phyloP scores from a whole-genome alignment of 2,329 filamentous ascomycete species.

The Colletotrichum sp. region DNA sequence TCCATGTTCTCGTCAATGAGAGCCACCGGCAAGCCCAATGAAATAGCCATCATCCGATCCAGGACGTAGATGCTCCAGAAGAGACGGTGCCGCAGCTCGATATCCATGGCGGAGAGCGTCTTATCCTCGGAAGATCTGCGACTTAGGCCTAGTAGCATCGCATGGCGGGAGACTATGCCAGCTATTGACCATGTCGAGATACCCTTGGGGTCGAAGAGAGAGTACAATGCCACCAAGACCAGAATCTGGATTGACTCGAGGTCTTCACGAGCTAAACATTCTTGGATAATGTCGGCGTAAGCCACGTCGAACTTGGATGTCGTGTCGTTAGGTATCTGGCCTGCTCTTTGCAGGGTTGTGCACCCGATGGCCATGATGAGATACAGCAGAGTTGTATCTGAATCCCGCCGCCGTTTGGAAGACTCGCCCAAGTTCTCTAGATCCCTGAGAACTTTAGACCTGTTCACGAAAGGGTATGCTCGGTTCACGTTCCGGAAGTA shows the following conservation, averaged over 20 bases:
- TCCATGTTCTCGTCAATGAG: constrained; percentile 42
- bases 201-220: constrained; percentile 44
- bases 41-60: constrained; percentile 48
- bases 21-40: constrained; percentile 41
- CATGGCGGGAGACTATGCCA: constrained; percentile 42
- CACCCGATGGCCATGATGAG: constrained; percentile 51
- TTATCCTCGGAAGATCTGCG: constrained; percentile 32
- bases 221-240: constrained; percentile 44
- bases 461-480: constrained; percentile 49
- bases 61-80: constrained; percentile 50
- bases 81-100: constrained; percentile 40
- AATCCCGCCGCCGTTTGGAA: constrained; percentile 26
- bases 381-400: constrained; percentile 40
- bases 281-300: constrained; percentile 43
- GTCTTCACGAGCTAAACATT: constrained; percentile 38
- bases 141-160: constrained; percentile 40
- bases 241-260: constrained; percentile 45
- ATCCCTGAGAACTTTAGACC: constrained; percentile 34
- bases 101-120: constrained; percentile 27
- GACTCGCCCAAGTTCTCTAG: constrained; percentile 33
- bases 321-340: constrained; percentile 38
- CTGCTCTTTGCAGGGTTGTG: constrained; percentile 46
- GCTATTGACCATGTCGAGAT: constrained; percentile 44
- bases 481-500: constrained; percentile 50
- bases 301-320: constrained; percentile 37